Evolutionary conservation across 2,329 filamentous ascomycete genomes (phyloP).

Genomic region (Aspergillus thermomutatus): DNA sequence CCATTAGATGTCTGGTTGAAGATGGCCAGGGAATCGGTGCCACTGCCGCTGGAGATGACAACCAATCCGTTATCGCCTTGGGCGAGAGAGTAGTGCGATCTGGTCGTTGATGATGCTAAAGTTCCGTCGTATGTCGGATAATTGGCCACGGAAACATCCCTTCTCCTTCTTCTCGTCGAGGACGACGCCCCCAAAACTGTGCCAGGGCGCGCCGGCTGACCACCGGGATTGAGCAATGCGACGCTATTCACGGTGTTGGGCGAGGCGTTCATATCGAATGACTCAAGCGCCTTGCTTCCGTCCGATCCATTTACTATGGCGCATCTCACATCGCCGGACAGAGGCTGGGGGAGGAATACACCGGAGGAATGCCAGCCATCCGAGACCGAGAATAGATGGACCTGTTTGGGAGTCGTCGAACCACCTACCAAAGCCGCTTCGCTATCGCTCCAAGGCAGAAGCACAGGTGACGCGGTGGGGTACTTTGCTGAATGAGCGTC

Average conservation of each 20-base stretch:
- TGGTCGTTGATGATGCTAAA: conserved; percentile 61
- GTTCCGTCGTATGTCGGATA: conserved; percentile 80
- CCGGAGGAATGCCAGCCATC: conserved; percentile 67
- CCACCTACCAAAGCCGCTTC: conserved; percentile 75
- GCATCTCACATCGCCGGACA: conserved; percentile 60
- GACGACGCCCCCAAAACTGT: conserved; percentile 45
- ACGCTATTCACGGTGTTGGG: conserved; percentile 74
- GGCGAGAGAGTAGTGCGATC: conserved; percentile 70
- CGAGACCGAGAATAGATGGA: conserved; percentile 68
- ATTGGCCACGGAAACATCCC: conserved; percentile 56
- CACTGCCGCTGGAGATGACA: conserved; percentile 73
- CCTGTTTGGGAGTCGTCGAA: conserved; percentile 58
- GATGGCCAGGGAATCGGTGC: conserved; percentile 65
- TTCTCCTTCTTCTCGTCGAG: conserved; percentile 39
- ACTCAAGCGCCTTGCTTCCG: conserved; percentile 72
- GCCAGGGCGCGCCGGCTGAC: conserved; percentile 48
- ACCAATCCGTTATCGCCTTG: conserved; percentile 63
- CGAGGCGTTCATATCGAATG: conserved; percentile 69
- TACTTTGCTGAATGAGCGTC: conserved; percentile 55
- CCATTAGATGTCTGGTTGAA: conserved; percentile 73
- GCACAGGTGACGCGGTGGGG: conserved; percentile 64
- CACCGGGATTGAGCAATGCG: conserved; percentile 61
- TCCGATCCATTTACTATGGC: conserved; percentile 69
- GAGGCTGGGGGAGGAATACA: conserved; percentile 58
- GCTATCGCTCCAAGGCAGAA: conserved; percentile 70